These are phyloP conservation scores for Microbotryum lychnidis-dioicae DNA, from an alignment of 1,284 basidiomycete genomes.

Conservation along the genomic window DNA sequence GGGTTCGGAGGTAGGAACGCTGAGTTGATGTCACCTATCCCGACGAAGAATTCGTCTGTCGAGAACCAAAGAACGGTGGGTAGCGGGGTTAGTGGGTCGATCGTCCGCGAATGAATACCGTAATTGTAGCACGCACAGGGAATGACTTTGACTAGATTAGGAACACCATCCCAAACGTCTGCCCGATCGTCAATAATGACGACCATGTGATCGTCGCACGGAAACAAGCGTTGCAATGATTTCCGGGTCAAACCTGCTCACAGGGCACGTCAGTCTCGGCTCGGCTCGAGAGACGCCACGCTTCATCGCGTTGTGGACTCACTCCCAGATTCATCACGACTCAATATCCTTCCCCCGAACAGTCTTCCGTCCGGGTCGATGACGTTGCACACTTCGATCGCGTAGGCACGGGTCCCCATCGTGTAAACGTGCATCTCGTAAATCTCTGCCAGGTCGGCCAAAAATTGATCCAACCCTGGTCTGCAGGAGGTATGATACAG, in stretches of 20 bases:
- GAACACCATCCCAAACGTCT: conserved; percentile 94
- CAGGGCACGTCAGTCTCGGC: neutral
- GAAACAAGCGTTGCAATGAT: conserved; percentile 81
- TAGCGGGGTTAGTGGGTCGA: neutral
- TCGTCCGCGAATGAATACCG: neutral
- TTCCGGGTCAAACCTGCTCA: conserved; percentile 71
- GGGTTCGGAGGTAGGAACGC: conserved; percentile 60
- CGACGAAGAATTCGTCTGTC: conserved; percentile 90
- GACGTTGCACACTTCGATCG: conserved; percentile 84
- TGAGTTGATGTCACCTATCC: conserved; percentile 98
- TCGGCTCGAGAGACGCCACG: conserved; percentile 20
- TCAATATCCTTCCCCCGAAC: conserved; percentile 81
- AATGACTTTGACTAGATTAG: conserved; percentile 91
- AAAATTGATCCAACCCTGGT: conserved; percentile 75
- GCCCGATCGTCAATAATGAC: conserved; percentile 97
- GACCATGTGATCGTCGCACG: conserved; percentile 95
- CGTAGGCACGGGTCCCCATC: conserved; percentile 96
- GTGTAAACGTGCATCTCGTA: conserved; percentile 99
- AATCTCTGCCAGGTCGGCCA: conserved; percentile 60
- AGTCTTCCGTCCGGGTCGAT: conserved; percentile 81
- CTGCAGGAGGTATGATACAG: conserved; percentile 46
- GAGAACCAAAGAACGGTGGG: neutral
- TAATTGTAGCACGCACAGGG: conserved; percentile 58
- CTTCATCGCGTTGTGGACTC: conserved; percentile 40
- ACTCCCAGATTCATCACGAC: conserved; percentile 92